Percentiles rank a stretch among this genome's conserved stretches.
Conservation (phyloP, 2,329 filamentous ascomycete species). For the Aspergillus neoniger region DNA sequence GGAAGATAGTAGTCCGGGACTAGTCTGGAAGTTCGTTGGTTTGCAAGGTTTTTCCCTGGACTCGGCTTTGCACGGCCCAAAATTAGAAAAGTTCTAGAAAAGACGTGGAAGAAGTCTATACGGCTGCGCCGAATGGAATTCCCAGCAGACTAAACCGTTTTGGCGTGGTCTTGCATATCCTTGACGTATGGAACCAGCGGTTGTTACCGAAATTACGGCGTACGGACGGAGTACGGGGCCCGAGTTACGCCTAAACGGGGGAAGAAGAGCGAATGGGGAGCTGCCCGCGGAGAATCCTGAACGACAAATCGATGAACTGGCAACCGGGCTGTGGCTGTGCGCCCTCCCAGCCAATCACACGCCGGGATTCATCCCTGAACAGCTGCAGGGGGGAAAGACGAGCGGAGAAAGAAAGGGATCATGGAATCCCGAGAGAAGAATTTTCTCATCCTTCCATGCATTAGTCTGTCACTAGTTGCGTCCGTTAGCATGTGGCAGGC, state of each 20-base stretch:
- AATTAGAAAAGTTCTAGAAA: constrained; percentile 27
- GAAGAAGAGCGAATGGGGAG: neutral
- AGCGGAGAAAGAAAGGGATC: neutral
- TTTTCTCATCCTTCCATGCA: constrained; percentile 8
- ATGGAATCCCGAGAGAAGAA: neutral
- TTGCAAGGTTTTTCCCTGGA: neutral
- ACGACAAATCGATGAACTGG: neutral
- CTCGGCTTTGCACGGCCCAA: constrained; percentile 13
- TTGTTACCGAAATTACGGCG: neutral
- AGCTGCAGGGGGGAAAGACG: neutral
- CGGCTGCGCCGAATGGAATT: constrained; percentile 12
- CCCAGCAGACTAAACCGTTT: neutral
- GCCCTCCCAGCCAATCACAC: neutral
- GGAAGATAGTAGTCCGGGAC: neutral
- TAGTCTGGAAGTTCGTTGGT: neutral
- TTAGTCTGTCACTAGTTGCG: constrained; percentile 2
- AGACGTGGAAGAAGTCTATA: constrained; percentile 17
- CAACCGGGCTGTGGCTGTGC: constrained; percentile 5
- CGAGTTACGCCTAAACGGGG: neutral
- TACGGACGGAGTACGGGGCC: neutral
- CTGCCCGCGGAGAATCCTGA: neutral
- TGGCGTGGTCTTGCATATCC: neutral
- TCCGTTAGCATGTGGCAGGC: constrained; percentile 11
- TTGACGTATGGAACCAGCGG: neutral
- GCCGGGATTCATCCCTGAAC: neutral